phyloP scores from a whole-genome alignment of 768 basidiomycete species.

The Daedaleopsis nitida region DNA sequence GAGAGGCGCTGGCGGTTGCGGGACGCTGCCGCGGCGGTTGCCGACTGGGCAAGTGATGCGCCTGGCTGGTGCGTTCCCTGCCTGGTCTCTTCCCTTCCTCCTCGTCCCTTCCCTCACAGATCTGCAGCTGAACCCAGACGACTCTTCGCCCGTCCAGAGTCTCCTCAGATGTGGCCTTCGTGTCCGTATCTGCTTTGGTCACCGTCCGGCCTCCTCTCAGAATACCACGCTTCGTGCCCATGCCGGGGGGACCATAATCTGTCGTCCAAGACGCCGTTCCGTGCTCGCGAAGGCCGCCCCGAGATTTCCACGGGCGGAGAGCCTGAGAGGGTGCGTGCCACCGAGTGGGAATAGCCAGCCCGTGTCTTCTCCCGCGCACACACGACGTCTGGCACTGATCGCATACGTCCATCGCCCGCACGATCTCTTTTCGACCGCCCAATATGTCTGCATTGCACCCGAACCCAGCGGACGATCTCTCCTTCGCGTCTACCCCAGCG shows the following conservation, averaged over 20 bases:
- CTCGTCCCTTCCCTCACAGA: not conserved
- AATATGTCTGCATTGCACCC: not conserved
- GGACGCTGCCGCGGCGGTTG: no score
- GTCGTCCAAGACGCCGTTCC: not conserved
- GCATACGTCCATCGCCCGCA: not conserved
- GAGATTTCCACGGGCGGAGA: not conserved
- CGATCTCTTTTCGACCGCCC: not conserved
- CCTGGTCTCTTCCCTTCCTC: not conserved
- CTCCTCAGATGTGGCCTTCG: no score
- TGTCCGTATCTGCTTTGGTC: not conserved
- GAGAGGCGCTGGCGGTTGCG: no score
- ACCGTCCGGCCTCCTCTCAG: not conserved
- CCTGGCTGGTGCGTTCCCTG: not conserved
- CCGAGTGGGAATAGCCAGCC: not conserved
- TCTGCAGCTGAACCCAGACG: not conserved
- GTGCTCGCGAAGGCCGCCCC: not conserved
- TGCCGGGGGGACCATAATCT: not conserved
- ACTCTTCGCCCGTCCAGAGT: no score
- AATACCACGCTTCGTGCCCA: not conserved
- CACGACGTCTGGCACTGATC: not conserved
- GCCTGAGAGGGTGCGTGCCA: not conserved
- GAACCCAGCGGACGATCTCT: not conserved
- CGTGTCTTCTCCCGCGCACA: not conserved
- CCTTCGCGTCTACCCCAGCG: not conserved
- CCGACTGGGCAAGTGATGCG: not conserved